Base-by-base conservation (phyloP, 2,329 filamentous ascomycete genomes). In the Fusarium sp. region DNA sequence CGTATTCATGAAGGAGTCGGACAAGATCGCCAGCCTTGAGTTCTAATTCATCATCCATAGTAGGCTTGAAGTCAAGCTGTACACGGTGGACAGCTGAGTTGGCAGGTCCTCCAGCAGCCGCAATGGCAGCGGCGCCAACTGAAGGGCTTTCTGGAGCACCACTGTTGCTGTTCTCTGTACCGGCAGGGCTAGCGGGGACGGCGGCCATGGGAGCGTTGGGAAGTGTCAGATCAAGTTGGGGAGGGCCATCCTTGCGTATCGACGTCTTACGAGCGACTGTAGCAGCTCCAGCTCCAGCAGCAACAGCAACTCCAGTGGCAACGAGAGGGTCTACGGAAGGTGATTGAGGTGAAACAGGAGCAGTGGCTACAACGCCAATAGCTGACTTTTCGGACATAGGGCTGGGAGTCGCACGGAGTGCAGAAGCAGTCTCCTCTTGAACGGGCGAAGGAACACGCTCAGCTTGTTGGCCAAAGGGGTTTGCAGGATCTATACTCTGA, bases 11-110 rank as follows among this genome's bases (percentile, higher is more conserved):
- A 54, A 98, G 85, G 69, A 99, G 84, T 69, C 95, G 89, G 52
- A 98, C 93, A 50, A 99, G 85, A 67, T 97, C 90, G 54, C 96
- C 96, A 61, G 91, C 88, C 67, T 84, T 87, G 45, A 99, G 86
- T 67, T 89, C 92, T 76, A 99, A 85, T 81, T 99, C 96, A 77
- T 99, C 96, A 8, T 93, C 91, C 86, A 98, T 91, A 6, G 92
- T 95, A 26, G 96, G 94, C 79, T 89, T 91, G 81, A 98, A 99
- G 79, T 98, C 94, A 72, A 98, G 89, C 79, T 98, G 93, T 34
- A 98, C 93, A 68, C 96, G 93, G 80, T 98, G 92, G 58, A 98
- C 94, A 70, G 93, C 80, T 59, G 87, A 84, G 67, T 84, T 81
- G 39, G 82, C 77, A 23, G 89, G 88, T 19, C 88, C 89, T 58